Evolutionary conservation across 2,329 filamentous ascomycete species (phyloP), one percentile per base, ranked within the genome.

Genomic region (Xylariaceae sp.): DNA sequence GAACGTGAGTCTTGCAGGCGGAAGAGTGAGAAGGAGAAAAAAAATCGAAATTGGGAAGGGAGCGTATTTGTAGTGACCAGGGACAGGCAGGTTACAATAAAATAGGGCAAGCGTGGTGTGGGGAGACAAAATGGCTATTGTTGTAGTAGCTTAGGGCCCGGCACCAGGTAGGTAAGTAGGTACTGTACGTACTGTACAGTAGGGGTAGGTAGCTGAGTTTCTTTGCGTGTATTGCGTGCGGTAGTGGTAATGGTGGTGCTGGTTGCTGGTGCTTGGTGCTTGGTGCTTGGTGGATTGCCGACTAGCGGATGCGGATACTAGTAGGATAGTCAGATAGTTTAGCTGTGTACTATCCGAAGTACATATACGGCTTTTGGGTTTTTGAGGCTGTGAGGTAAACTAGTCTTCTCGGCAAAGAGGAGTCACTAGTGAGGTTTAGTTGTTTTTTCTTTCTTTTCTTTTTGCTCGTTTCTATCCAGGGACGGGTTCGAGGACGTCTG

Each of bases 11-110:
- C 23, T 60, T 48, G 48, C 50, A 49, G 59, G 53, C 20, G 42
- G 18, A 50, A 44, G 50, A 57, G 59, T 51, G 52, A 54, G 48
- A 60, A 41, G 48, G 48, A 49, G 50, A 50, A 62, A 57, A 56
- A 50, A 52, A 55, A 59, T 53, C 52, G 52, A 51, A 57, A 48
- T 67, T 59, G 67, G 66, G 63, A 56, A 53, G 50, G 59, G 63
- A 60, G 61, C 61, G 69, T 37, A 70, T 71, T 71, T 71, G 69
- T 70, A 71, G 58, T 59, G 62, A 56, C 49, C 56, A 50, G 55
- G 59, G 14, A 57, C 55, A 57, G 50, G 50, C 37, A 60, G 56
- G 52, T 26, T 9, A 58, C 60, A 60, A 60, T 60, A 62, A 60
- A 60, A 57, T 58, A 62, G 60, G 60, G 57, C 54, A 60, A 57